Percentiles rank a stretch among this genome's conserved stretches.
These are phyloP conservation scores for Camelina hispida DNA, from an alignment of 345 rosid genomes.

Conservation along the genomic window DNA sequence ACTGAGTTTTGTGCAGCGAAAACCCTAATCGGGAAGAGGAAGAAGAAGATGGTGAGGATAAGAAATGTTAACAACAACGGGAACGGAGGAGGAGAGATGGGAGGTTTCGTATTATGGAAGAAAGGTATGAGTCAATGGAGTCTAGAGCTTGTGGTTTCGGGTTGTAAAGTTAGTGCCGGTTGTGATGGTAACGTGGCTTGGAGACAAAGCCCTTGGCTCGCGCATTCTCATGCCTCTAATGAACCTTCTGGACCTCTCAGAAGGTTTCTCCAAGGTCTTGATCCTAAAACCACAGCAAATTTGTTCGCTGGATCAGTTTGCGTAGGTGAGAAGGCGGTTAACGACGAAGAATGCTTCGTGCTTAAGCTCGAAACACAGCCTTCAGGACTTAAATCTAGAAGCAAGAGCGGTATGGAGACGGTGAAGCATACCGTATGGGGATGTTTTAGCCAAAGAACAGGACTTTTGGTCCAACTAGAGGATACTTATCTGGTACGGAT, in stretches of 20 bases:
- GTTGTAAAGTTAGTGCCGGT: conserved; percentile 91
- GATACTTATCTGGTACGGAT: conserved; percentile 74
- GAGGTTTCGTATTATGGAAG: conserved; percentile 95
- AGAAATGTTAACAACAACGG: conserved; percentile 49
- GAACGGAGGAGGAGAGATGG: conserved; percentile 70
- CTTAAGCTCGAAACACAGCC: conserved; percentile 72
- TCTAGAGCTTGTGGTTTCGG: conserved; percentile 85
- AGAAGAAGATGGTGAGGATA: conserved; percentile 53
- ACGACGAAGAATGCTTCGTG: conserved; percentile 71
- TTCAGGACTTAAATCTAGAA: conserved; percentile 58
- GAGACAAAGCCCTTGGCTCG: conserved; percentile 96
- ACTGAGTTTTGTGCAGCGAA: conserved; percentile 45
- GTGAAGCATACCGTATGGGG: conserved; percentile 84
- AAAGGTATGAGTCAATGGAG: conserved; percentile 88
- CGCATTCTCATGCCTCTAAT: conserved; percentile 78
- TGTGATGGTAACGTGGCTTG: conserved; percentile 92
- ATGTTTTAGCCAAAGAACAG: conserved; percentile 88
- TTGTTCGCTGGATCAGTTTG: conserved; percentile 72
- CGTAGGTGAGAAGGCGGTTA: conserved; percentile 63
- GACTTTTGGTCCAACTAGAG: conserved; percentile 74
- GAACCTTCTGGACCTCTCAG: conserved; percentile 90
- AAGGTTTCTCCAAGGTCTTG: conserved; percentile 88
- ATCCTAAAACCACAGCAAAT: conserved; percentile 79
- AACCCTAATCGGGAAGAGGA: conserved; percentile 36
- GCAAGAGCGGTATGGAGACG: conserved; percentile 67